These are phyloP conservation scores for Chenopodium quinoa DNA, from an alignment of 148 eudicot species.

Conservation along the genomic window DNA sequence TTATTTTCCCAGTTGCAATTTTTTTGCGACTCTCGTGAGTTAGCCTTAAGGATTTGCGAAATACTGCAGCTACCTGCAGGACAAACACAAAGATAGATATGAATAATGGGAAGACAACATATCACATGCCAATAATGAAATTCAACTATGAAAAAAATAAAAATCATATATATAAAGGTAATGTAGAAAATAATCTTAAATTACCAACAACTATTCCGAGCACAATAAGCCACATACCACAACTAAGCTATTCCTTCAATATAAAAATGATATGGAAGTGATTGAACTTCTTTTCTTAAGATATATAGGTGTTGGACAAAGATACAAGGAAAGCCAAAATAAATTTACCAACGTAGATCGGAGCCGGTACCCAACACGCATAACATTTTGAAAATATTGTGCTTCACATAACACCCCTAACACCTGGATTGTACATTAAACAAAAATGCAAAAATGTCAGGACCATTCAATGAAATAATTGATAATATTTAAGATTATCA, in stretches of 20 bases:
- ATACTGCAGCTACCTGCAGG: constrained; percentile 78
- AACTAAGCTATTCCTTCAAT: too few species aligned
- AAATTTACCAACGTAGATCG: constrained; percentile 66
- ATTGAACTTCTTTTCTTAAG: too few species aligned
- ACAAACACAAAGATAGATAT: neutral
- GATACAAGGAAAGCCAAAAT: constrained; percentile 9
- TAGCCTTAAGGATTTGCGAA: constrained; percentile 77
- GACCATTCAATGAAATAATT: neutral
- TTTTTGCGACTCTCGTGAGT: constrained; percentile 79
- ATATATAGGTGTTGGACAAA: neutral
- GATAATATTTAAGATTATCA: neutral
- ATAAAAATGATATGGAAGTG: too few species aligned
- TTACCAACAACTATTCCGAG: too few species aligned
- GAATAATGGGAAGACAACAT: neutral
- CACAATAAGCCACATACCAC: too few species aligned
- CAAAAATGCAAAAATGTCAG: neutral
- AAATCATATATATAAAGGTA: too few species aligned
- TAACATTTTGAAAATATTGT: constrained; percentile 95
- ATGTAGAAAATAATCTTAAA: too few species aligned
- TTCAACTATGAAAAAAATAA: neutral
- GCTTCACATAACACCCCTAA: constrained; percentile 87
- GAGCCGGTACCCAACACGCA: constrained; percentile 94
- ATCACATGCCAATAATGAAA: neutral
- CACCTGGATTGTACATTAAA: constrained; percentile 42
- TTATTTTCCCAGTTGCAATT: constrained; percentile 75